A percentile compares a stretch with the other conserved stretches of the same genome.
These are phyloP conservation scores for Tanacetum coccineum DNA, from an alignment of 129 eudicot genomes.

Conservation along the genomic window DNA sequence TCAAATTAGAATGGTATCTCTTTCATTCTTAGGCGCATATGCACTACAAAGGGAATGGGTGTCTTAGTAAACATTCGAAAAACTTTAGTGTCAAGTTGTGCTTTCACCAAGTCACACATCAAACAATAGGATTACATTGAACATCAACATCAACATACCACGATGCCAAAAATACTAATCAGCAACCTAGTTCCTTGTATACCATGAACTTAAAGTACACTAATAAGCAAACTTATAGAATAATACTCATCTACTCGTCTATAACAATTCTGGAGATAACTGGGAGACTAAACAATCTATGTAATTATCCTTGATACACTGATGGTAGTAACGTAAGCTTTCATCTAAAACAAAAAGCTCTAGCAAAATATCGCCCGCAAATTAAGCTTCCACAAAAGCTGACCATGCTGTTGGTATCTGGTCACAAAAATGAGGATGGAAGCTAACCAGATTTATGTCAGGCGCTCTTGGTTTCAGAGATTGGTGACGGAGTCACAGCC, in stretches of 20 bases:
- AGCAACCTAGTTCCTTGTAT: not conserved
- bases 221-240: too few species aligned
- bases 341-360: conserved; percentile 17
- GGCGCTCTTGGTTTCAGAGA: conserved; percentile 14
- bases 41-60: not conserved
- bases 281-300: too few species aligned
- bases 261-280: not conserved
- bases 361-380: conserved; percentile 19
- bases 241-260: too few species aligned
- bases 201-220: not conserved
- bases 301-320: conserved; percentile 4
- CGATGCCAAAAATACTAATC: conserved; percentile 3
- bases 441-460: not conserved
- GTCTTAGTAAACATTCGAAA: not conserved
- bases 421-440: conserved; percentile 12
- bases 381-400: conserved; percentile 14
- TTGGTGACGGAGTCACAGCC: not conserved
- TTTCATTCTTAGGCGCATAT: too few species aligned
- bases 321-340: conserved; percentile 7
- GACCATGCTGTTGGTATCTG: not conserved
- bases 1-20: too few species aligned
- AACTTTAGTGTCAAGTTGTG: too few species aligned
- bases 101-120: too few species aligned
- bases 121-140: conserved; percentile 6
- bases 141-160: conserved; percentile 2